A percentile compares a stretch with the other conserved stretches of the same genome.
These are phyloP conservation scores for Saccharomyces hybrid DNA, from an alignment of 1,139 yeast genomes.

Conservation along the genomic window DNA sequence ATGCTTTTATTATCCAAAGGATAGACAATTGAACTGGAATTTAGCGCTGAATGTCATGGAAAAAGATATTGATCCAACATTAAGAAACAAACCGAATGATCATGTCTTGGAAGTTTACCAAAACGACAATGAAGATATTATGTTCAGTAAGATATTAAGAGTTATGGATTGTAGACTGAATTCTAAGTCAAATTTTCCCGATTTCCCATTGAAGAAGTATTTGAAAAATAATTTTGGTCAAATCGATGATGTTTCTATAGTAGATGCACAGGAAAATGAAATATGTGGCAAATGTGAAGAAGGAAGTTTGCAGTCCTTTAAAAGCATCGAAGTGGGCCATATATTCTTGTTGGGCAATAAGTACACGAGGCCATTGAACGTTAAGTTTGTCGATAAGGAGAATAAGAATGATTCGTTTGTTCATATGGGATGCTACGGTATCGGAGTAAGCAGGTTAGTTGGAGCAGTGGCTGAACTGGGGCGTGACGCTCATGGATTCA, in stretches of 20 bases:
- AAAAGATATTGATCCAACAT: conserved; percentile 41
- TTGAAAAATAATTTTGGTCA: conserved; percentile 59
- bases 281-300: conserved; percentile 59
- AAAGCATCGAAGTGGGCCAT: conserved; percentile 90
- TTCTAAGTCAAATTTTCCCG: conserved; percentile 58
- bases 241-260: conserved; percentile 56
- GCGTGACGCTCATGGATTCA: no score
- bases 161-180: conserved; percentile 62
- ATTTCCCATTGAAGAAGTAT: conserved; percentile 51
- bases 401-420: conserved; percentile 36
- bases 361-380: conserved; percentile 60
- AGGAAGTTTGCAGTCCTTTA: conserved; percentile 42
- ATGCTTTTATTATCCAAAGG: conserved; percentile 59
- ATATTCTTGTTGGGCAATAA: conserved; percentile 81
- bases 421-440: conserved; percentile 95
- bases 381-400: conserved; percentile 42
- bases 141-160: conserved; percentile 50
- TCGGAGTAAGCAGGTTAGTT: conserved; percentile 79
- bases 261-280: conserved; percentile 61
- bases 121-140: conserved; percentile 37
- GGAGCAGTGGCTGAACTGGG: conserved; percentile 79
- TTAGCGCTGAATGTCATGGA: conserved; percentile 42
- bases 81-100: conserved; percentile 23
- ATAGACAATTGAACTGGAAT: conserved; percentile 45
- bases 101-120: conserved; percentile 34